Evolutionary conservation across 1,139 yeast species (phyloP), one percentile per base, ranked within the genome.

Genomic region (Saccharomyces hybrid): DNA sequence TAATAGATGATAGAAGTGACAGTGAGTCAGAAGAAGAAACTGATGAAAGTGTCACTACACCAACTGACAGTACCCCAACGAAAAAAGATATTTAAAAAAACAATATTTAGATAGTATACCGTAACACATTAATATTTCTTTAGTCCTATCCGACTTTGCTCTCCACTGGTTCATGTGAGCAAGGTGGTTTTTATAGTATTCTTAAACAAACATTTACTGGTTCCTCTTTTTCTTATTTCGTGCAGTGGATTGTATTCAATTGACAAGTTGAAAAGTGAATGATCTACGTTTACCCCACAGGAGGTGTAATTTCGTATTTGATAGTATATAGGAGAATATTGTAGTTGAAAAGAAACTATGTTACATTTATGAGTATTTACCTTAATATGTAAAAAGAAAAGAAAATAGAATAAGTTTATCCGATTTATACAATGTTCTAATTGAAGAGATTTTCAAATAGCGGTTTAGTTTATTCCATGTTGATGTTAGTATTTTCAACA

Each of bases 1-100:
- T 78, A 12, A 78, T 79, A 63, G 98, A 91, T 71, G 96, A 86
- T 49, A 82, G 98, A 73, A 84, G 95, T 65, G 97, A 91, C 59
- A 87, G 82, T 61, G 96, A 88, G 66, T 71, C 64, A 50, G 73
- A 64, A 55, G 68, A 60, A 42, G 62, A 60, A 11, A 62, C 57
- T 8, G 61, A 57, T 14, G 59, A 58, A 49, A 31, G 44, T 19
- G 9, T 21, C 12, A 38, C 44, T 11, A 38, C 44, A 9, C 44
- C 44, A 38, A 38, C 44, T 16, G 44, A 38, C 7, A 19, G n/a
- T 19, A 38, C 44, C 9, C 44, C 44, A 16, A 38, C 44, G 44
- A 38, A 38, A 38, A 38, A 38, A 19, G 44, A 19, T 19, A 38
- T 19, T 38, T 38, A 12, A 38, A 38, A 11, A 19, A 38, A 38